These are phyloP conservation scores for Emmonsiellopsis sp. DNA, from an alignment of 2,329 filamentous ascomycete species.

Conservation along the genomic window DNA sequence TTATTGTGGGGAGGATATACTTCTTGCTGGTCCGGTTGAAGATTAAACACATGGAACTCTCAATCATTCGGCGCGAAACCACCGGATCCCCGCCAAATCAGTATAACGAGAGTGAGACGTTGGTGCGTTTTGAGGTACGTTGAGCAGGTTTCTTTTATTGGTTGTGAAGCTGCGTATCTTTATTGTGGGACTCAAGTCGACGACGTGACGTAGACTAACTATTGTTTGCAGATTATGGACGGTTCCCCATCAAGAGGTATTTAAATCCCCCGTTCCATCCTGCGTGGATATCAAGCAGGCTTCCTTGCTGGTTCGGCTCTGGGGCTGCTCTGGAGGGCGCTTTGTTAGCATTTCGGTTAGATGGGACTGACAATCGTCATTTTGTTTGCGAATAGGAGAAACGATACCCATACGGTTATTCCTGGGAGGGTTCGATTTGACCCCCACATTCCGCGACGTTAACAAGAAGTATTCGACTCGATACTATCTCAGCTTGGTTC, in stretches of 20 bases:
- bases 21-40: constrained; percentile 94
- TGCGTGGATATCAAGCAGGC: background rate
- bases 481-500: constrained; percentile 91
- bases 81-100: constrained; percentile 95
- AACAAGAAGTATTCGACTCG: constrained; percentile 99
- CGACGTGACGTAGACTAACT: background rate
- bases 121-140: constrained; percentile 85
- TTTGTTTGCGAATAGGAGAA: constrained; percentile 44
- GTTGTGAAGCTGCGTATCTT: background rate
- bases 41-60: constrained; percentile 99
- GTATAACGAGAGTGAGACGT: constrained; percentile 97
- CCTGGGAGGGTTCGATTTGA: constrained; percentile 93
- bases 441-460: constrained; percentile 95
- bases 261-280: constrained; percentile 12
- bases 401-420: constrained; percentile 96
- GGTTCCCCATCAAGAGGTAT: constrained; percentile 90
- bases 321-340: background rate
- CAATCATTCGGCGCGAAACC: constrained; percentile 92
- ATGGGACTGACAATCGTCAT: background rate
- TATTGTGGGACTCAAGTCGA: background rate
- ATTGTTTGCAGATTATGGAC: constrained; percentile 72
- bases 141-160: constrained; percentile 8
- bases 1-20: constrained; percentile 97
- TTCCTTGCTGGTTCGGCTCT: background rate
- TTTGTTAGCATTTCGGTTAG: background rate